phyloP scores from a whole-genome alignment of 2,329 filamentous ascomycete species.

The Immersiporthe knoxdaviesiana region DNA sequence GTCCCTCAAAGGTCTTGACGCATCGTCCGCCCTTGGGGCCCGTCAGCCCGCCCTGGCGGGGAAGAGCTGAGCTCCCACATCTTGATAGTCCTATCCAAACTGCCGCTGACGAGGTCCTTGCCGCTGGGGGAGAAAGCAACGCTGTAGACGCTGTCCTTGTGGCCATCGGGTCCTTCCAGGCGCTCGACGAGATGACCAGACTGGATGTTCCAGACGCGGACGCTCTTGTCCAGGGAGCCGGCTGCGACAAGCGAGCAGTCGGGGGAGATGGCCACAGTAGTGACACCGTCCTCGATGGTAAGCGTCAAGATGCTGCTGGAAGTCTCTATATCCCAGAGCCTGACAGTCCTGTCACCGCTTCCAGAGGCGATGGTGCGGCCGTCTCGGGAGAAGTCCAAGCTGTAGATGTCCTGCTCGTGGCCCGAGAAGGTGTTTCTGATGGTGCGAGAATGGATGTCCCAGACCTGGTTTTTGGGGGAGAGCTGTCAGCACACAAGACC shows the following conservation, averaged over 20 bases:
- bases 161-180: constrained; percentile 88
- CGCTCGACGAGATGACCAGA: constrained; percentile 87
- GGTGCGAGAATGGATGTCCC: constrained; percentile 83
- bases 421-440: constrained; percentile 95
- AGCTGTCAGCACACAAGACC: constrained; percentile 28
- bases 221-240: constrained; percentile 95
- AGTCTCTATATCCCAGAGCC: constrained; percentile 92
- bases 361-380: constrained; percentile 94
- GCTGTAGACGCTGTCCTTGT: constrained; percentile 96
- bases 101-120: constrained; percentile 90
- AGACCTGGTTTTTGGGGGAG: constrained; percentile 71
- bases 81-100: constrained; percentile 97
- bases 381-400: constrained; percentile 90
- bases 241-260: constrained; percentile 94
- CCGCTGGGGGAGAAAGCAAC: constrained; percentile 95
- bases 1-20: constrained; percentile 94
- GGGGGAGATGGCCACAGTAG: constrained; percentile 94
- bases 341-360: constrained; percentile 90
- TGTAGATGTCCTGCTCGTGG: constrained; percentile 98
- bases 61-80: constrained; percentile 92
- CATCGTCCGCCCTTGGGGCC: constrained; percentile 86
- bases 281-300: constrained; percentile 94
- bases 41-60: constrained; percentile 57
- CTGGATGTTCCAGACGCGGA: constrained; percentile 92
- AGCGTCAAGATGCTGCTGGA: constrained; percentile 82